Evolutionary conservation across 2,329 filamentous ascomycete species (phyloP), one percentile per base, ranked within the genome.

Genomic region (Ramichloridium luteum): DNA sequence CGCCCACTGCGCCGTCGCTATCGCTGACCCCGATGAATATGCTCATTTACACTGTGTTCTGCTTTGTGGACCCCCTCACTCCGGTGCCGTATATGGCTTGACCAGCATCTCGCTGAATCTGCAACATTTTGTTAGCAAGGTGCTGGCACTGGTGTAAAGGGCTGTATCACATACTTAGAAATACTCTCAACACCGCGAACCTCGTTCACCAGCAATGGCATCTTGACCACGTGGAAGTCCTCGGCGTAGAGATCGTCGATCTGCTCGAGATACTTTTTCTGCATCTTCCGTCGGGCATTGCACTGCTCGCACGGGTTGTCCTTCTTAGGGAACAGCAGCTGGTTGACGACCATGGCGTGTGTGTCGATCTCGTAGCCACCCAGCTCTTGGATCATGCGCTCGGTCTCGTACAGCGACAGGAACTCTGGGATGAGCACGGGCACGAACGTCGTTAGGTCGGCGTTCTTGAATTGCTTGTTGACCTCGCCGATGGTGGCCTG

Each of bases 341-440:
- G 90, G 61, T 98, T 98, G 51, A 98, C 90, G 27, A 98, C 90
- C 56, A 98, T 96, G 54, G 80, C 77, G 64, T 96, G 90, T 5
- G 88, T 93, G 58, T 98, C 90, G 56, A 98, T 98, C 52, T 79
- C 68, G 63, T 93, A 98, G 56, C 73, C 80, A 28, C 84, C 77
- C 39, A 98, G 68, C 65, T 98, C 90, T 68, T 98, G 90, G 50
- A 98, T 96, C 90, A 98, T 96, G 50, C 90, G 81, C 68, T 98
- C 90, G 40, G 90, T 98, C 70, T 98, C 90, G 65, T 98, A 98
- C 31, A 98, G 70, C 22, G 79, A 86, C 49, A 98, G 61, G 65
- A 98, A 98, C 62, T 98, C 90, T 32, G 90, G 83, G 57, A 98
- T 98, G 59, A 90, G 93, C 39, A 98, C 90, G 57, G 90, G 96